Conservation (phyloP, 495 filamentous ascomycete species). For the Cryomyces minteri region DNA sequence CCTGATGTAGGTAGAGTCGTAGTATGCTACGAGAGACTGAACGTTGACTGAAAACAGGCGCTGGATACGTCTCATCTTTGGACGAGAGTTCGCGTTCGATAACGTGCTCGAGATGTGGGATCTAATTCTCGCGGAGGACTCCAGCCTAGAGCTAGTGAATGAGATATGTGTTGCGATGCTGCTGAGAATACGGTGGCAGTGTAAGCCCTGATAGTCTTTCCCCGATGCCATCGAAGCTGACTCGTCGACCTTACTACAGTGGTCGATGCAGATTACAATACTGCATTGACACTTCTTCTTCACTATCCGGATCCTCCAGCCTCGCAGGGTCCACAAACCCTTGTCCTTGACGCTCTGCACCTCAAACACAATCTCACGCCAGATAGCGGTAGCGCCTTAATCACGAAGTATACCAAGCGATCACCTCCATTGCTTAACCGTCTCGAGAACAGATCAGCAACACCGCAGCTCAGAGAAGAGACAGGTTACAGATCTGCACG, state of each 20-base stretch:
- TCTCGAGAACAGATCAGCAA: background rate
- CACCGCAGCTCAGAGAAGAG: background rate
- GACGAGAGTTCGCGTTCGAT: conserved; percentile 80
- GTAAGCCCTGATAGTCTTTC: conserved; percentile 28
- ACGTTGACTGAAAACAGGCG: conserved; percentile 31
- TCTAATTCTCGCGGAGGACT: conserved; percentile 72
- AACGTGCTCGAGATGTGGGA: conserved; percentile 80
- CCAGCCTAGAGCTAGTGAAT: conserved; percentile 66
- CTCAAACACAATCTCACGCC: conserved; percentile 57
- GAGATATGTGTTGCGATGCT: conserved; percentile 89
- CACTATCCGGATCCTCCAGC: conserved; percentile 53
- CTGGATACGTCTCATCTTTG: conserved; percentile 88
- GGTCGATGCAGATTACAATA: conserved; percentile 68
- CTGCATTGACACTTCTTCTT: conserved; percentile 59
- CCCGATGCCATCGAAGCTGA: background rate
- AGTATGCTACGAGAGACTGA: background rate
- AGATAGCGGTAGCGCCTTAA: conserved; percentile 52
- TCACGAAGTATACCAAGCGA: conserved; percentile 58
- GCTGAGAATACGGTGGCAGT: conserved; percentile 74
- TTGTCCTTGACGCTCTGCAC: conserved; percentile 79
- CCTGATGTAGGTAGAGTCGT: conserved; percentile 47
- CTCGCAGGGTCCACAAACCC: conserved; percentile 48
- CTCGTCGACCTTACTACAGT: conserved; percentile 30
- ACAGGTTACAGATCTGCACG: background rate
- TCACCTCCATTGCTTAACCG: conserved; percentile 17